A percentile compares a stretch with the other conserved stretches of the same genome.
These are phyloP conservation scores for Yarrowia keelungensis DNA, from an alignment of 805 yeast genomes.

Conservation along the genomic window DNA sequence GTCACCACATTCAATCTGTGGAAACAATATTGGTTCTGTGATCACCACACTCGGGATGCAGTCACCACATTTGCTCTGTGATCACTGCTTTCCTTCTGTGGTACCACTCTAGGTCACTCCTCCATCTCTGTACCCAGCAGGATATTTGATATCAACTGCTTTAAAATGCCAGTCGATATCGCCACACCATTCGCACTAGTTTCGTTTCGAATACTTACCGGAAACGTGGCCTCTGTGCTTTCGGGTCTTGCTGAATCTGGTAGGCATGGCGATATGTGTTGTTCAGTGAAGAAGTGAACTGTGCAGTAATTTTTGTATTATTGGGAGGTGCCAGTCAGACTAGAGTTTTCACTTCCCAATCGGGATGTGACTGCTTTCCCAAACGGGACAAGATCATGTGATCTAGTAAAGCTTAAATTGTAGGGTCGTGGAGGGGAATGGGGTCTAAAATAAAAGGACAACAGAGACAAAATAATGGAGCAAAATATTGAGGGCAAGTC, in stretches of 20 bases:
- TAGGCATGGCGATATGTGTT: slow-evolving; percentile 69
- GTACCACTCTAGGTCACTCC: not conserved
- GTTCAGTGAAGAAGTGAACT: slow-evolving; percentile 32
- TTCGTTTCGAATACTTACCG: slow-evolving; percentile 67
- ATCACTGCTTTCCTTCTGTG: too few relatives aligned
- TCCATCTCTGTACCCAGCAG: slow-evolving; percentile 24
- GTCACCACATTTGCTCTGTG: too few relatives aligned
- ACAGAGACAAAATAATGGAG: not conserved
- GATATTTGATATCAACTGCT: slow-evolving; percentile 35
- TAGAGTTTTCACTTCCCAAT: slow-evolving; percentile 36
- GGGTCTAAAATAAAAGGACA: not conserved
- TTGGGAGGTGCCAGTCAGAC: slow-evolving; percentile 5
- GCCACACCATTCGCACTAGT: slow-evolving; percentile 39
- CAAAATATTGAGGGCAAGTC: not conserved
- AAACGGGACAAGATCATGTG: slow-evolving; percentile 18
- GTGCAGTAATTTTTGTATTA: slow-evolving; percentile 18
- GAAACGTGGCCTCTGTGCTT: slow-evolving; percentile 99
- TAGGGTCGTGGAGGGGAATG: too few relatives aligned
- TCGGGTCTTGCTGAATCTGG: slow-evolving; percentile 99
- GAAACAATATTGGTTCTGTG: too few relatives aligned
- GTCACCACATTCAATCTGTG: too few relatives aligned
- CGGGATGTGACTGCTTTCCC: slow-evolving; percentile 34
- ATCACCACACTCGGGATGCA: too few relatives aligned
- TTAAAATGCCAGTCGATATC: slow-evolving; percentile 37
- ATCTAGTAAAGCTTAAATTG: not conserved